These are phyloP conservation scores for Geopyxis carbonaria DNA, from an alignment of 495 filamentous ascomycete genomes.

Conservation along the genomic window DNA sequence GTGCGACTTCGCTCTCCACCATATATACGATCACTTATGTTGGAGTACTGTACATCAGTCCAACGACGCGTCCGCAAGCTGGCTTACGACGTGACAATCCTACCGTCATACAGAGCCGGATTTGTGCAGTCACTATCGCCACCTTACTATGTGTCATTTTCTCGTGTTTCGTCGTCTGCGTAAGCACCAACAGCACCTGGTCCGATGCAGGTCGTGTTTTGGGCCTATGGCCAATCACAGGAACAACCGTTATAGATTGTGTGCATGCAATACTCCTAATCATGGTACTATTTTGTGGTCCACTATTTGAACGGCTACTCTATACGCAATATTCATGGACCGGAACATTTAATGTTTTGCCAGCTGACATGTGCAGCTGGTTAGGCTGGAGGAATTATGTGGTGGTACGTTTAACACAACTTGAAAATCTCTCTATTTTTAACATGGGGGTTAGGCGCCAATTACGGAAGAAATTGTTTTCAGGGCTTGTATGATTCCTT, in stretches of 20 bases:
- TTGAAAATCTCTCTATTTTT: not conserved
- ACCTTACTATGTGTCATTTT: constrained; percentile 42
- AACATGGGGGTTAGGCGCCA: constrained; percentile 43
- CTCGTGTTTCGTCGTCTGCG: constrained; percentile 43
- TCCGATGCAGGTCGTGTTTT: not conserved
- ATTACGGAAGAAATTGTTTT: constrained; percentile 88
- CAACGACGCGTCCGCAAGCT: constrained; percentile 62
- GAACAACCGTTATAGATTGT: constrained; percentile 40
- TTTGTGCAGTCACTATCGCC: constrained; percentile 57
- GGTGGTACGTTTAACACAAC: constrained; percentile 33
- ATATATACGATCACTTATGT: constrained; percentile 75
- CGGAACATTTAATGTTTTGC: no score
- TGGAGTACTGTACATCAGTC: constrained; percentile 72
- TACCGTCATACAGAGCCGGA: constrained; percentile 72
- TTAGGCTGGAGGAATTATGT: constrained; percentile 50
- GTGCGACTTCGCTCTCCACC: constrained; percentile 26
- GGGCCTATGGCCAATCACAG: constrained; percentile 17
- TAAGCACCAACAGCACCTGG: constrained; percentile 6
- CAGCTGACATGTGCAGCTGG: constrained; percentile 33
- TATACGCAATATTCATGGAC: no score
- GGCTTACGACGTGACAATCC: constrained; percentile 73
- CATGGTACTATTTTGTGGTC: constrained; percentile 63
- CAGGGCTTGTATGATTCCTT: constrained; percentile 63
- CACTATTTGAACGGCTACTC: constrained; percentile 63
- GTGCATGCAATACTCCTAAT: constrained; percentile 45